A percentile compares a stretch with the other conserved stretches of the same genome.
phyloP scores from a whole-genome alignment of 495 filamentous ascomycete genomes.

The Apiosordaria backusii region DNA sequence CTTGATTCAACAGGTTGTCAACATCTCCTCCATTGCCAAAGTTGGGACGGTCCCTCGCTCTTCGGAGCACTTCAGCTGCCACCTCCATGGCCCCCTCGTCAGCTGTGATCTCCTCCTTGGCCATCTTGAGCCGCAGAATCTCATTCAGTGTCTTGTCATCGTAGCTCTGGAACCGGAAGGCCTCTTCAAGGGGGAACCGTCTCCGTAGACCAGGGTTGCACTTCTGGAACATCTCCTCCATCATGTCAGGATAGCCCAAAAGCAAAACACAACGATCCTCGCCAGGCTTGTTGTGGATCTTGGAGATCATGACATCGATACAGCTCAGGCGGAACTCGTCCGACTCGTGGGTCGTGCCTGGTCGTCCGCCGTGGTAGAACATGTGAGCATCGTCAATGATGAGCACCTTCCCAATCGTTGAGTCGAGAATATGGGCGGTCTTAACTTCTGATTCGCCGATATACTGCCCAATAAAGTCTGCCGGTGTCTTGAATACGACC shows the following conservation, averaged over 20 bases:
- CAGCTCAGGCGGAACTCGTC: constrained; percentile 59
- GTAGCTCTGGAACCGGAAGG: constrained; percentile 68
- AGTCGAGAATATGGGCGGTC: constrained; percentile 61
- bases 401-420: constrained; percentile 64
- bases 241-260: constrained; percentile 66
- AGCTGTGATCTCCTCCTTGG: constrained; percentile 39
- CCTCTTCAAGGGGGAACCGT: constrained; percentile 58
- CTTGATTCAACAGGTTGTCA: constrained; percentile 57
- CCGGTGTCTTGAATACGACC: constrained; percentile 62
- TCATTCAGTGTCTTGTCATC: constrained; percentile 48
- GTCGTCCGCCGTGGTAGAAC: constrained; percentile 10
- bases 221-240: constrained; percentile 69
- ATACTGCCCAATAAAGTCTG: constrained; percentile 61
- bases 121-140: constrained; percentile 56
- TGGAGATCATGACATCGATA: constrained; percentile 68
- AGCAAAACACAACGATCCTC: constrained; percentile 72
- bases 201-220: constrained; percentile 67
- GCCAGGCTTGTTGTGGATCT: constrained; percentile 66
- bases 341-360: background rate
- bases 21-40: constrained; percentile 59
- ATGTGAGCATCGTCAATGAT: constrained; percentile 71
- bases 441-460: constrained; percentile 63
- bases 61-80: constrained; percentile 41
- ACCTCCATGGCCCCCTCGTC: constrained; percentile 41
- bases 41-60: constrained; percentile 49